Percentiles rank a stretch among this genome's conserved stretches.
phyloP scores from a whole-genome alignment of 495 filamentous ascomycete species.

The Parathielavia hyrcaniae region DNA sequence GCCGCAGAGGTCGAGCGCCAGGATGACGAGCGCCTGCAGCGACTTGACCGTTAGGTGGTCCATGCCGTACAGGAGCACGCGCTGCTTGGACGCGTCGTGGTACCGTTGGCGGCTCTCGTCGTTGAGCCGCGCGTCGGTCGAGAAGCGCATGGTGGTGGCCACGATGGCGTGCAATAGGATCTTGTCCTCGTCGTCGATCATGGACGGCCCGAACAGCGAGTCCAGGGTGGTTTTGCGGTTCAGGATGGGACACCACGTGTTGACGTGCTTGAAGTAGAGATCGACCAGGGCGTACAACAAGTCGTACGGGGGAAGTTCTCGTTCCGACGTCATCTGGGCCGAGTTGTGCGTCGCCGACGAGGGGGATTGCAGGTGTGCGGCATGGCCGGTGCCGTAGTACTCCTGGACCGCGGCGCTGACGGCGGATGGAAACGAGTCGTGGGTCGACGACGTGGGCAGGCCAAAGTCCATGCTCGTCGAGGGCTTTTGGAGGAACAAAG shows the following conservation, averaged over 20 bases:
- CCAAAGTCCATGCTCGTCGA: conserved; percentile 40
- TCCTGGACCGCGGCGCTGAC: conserved; percentile 36
- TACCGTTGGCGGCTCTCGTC: conserved; percentile 64
- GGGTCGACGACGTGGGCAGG: conserved; percentile 21
- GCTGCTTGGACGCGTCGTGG: conserved; percentile 74
- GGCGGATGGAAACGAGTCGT: conserved; percentile 34
- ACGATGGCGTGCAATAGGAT: conserved; percentile 83
- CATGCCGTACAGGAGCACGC: conserved; percentile 74
- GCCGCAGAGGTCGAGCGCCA: conserved; percentile 72
- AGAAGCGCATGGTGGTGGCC: conserved; percentile 77
- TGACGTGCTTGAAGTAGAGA: conserved; percentile 85
- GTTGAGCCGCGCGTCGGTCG: conserved; percentile 63
- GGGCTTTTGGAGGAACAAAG: conserved; percentile 57
- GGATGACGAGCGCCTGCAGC: conserved; percentile 75
- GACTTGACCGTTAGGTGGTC: conserved; percentile 85
- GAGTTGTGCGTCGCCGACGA: conserved; percentile 35
- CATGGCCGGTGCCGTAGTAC: conserved; percentile 38
- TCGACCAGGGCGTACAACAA: conserved; percentile 74
- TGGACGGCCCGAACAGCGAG: conserved; percentile 69
- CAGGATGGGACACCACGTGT: conserved; percentile 85
- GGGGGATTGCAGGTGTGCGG: conserved; percentile 40
- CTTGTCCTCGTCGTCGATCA: conserved; percentile 70
- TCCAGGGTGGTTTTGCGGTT: conserved; percentile 74
- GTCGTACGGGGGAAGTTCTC: conserved; percentile 80
- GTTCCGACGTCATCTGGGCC: conserved; percentile 49